These are phyloP conservation scores for Boletellus sp. DNA, from an alignment of 768 basidiomycete genomes.

Conservation along the genomic window DNA sequence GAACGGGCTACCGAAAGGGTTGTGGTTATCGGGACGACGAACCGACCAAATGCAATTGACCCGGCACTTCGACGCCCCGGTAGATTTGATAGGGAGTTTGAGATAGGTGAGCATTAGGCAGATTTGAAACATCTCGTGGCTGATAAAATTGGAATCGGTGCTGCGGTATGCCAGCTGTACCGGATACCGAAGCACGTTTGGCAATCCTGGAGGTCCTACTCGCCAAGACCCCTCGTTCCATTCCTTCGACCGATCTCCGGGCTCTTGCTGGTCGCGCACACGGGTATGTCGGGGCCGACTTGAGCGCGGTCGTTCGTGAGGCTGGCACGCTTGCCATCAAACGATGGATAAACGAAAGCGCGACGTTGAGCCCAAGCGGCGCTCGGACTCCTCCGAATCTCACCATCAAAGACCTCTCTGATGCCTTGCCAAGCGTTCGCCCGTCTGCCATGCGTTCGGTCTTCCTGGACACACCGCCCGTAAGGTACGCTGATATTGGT, in stretches of 20 bases:
- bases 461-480: slow-evolving; percentile 79
- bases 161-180: slow-evolving; percentile 58
- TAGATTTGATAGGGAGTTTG: slow-evolving; percentile 91
- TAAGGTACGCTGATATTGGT: slow-evolving; percentile 86
- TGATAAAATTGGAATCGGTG: not conserved
- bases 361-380: slow-evolving; percentile 4
- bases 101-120: slow-evolving; percentile 62
- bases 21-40: slow-evolving; percentile 94
- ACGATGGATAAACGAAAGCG: slow-evolving; percentile 51
- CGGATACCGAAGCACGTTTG: slow-evolving; percentile 78
- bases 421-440: slow-evolving; percentile 73
- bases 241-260: slow-evolving; percentile 58
- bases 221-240: slow-evolving; percentile 70
- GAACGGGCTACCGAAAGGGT: slow-evolving; percentile 51
- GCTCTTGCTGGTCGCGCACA: slow-evolving; percentile 76
- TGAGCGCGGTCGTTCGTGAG: slow-evolving; percentile 88
- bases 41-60: slow-evolving; percentile 93
- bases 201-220: slow-evolving; percentile 87
- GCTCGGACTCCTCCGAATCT: slow-evolving; percentile 37
- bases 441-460: slow-evolving; percentile 95
- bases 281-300: slow-evolving; percentile 96
- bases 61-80: slow-evolving; percentile 88
- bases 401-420: slow-evolving; percentile 57
- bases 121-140: slow-evolving; percentile 1
- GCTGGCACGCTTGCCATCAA: slow-evolving; percentile 92